phyloP scores from a whole-genome alignment of 78 protist species.

The Acrasis kona region DNA sequence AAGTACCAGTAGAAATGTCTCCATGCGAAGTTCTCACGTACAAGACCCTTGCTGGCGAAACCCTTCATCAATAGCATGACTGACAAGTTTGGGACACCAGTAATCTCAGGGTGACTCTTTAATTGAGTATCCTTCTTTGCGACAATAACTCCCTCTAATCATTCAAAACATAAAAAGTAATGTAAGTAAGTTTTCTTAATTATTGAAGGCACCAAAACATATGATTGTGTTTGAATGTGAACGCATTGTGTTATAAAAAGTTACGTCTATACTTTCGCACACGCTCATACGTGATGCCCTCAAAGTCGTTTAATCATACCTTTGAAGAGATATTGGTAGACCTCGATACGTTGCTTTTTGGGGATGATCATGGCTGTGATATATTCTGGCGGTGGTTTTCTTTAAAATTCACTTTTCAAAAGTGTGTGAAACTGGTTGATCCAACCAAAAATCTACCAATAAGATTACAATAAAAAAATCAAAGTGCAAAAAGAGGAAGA shows the following conservation, averaged over 20 bases:
- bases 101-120: slow-evolving; percentile 40
- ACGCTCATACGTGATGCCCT: too few relatives aligned
- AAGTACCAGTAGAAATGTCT: slow-evolving; percentile 82
- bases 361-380: slow-evolving; percentile 16
- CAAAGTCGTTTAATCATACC: not conserved
- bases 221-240: too few relatives aligned
- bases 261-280: too few relatives aligned
- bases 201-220: too few relatives aligned
- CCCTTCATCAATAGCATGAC: slow-evolving; percentile 66
- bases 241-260: too few relatives aligned
- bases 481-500: too few relatives aligned
- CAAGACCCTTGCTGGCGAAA: slow-evolving; percentile 65
- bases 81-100: slow-evolving; percentile 64
- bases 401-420: not conserved
- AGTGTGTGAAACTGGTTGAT: too few relatives aligned
- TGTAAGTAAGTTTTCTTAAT: not conserved
- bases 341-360: slow-evolving; percentile 20
- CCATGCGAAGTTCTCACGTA: slow-evolving; percentile 82
- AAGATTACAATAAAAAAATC: too few relatives aligned
- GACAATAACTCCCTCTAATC: slow-evolving; percentile 88
- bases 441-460: too few relatives aligned
- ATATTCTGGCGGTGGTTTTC: not conserved
- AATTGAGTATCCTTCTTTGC: slow-evolving; percentile 67
- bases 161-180: not conserved
- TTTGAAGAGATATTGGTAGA: slow-evolving; percentile 28